Base-by-base conservation (phyloP, 2,329 filamentous ascomycete species). In the Aspergillus hortae region DNA sequence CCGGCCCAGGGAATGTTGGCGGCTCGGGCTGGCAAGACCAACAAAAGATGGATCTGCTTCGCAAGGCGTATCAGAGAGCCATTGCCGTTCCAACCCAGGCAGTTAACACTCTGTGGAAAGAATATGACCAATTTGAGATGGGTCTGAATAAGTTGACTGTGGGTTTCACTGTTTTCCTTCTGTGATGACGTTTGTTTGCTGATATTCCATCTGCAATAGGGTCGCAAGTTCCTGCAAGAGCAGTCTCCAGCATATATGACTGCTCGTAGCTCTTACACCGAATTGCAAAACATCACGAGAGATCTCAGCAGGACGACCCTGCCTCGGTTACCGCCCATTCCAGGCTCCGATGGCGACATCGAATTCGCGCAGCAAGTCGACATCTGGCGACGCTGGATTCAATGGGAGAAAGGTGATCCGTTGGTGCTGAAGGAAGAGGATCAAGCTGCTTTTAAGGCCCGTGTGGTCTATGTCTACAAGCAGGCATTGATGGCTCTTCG, bases 121-220 rank as follows among this genome's bases (percentile, higher is more conserved):
- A 99, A 66, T 99, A 99, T 66, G 92, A 97, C 68, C 86, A 89
- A 60, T 99, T 99, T 66, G 94, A 99, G 73, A 91, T 94, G 83
- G 84, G 87, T 5, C 74, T 96, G 53, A 96, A 96, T 77, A 97
- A 96, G 72, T 83, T 90, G 59, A 95, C 91, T 40, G 89, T 92
- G 79, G 54, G 44, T 49, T 17, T 44, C 9, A 17, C 11, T 40
- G 17, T 19, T 17, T n/a, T 15, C 4, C 6, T 48, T 14, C 11
- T 12, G 11, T 32, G 33, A 5, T 48, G 15, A 7, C 17, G 27
- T 57, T 61, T 44, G 61, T 40, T 15, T 44, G 47, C 6, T 25
- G 10, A 3, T 53, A 33, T n/a, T 51, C 10, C 36, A 19, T 36
- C 19, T 19, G n/a, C 25, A 17, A 46, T 56, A 92, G 88, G 94